Base-by-base conservation (phyloP, 495 filamentous ascomycete species). In the Neurospora sp. region DNA sequence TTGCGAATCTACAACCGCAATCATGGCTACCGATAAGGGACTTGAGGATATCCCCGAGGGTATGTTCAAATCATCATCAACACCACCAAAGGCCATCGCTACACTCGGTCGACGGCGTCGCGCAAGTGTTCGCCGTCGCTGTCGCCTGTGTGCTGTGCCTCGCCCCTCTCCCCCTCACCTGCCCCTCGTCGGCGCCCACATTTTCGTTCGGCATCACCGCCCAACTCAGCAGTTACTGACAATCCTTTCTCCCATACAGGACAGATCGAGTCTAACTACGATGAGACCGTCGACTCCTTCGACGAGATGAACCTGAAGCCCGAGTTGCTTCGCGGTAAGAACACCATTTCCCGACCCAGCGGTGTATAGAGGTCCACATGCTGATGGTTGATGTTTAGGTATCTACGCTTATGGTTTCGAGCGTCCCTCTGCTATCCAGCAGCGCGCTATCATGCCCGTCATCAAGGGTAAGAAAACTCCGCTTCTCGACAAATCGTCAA, bases 321-420 rank as follows among this genome's bases (percentile, higher is more conserved):
- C 69, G 96, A 99, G 89, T 90, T 99, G 80, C 92, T 99, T 79
- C 94, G 96, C 87, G 96, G 93, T 96, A 90, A 86, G 91, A 72
- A 71, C 46, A 10, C 66, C 11, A 70, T 14, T 14, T 46, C 69
- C 71, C 35, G 46, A 69, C 70, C 48, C 18, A 40, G 37, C 73
- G 69, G 37, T 44, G 59, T 72, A 27, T 70, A 54, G 70, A 75
- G 72, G 62, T 27, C 5, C 23, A 40, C 20, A 8, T 46, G 73
- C 78, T 81, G 71, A 79, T 74, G n/a, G 31, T 70, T 73, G 40
- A 18, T 70, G 23, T 12, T 12, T 70, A 96, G 93, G 96, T 88
- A 93, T 99, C 84, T 99, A 99, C 84, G 96, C 96, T 78, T 99
- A 99, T 82, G 96, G 96, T 90, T 99, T 97, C 86, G 96, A 99